Base-by-base conservation (phyloP, 371 early-diverging fungal genomes). In the Mucor mucedo region DNA sequence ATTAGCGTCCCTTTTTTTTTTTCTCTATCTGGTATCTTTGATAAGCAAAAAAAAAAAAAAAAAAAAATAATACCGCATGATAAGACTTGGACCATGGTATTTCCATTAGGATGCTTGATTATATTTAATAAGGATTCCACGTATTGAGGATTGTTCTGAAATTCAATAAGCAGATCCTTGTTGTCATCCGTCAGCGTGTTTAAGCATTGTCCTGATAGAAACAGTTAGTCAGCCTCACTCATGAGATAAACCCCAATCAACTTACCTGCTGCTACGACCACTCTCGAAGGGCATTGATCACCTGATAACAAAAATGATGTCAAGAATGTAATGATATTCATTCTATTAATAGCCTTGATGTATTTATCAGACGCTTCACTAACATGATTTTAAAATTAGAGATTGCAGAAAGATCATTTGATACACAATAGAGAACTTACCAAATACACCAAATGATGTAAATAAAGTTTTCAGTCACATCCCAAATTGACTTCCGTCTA, bases 131-230 rank as follows among this genome's bases (percentile, higher is more conserved):
- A 73, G 39, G 76, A 75, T 33, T 77, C 74, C 13, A 80, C 69
- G 39, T 86, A 87, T 50, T 84, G 83, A 7, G 85, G 79, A 59
- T 88, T 85, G 33, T 79, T 78, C 42, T 84, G 76, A 69, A 91
- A 86, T 32, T 85, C 80, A 33, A 81, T 80, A 40, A 83, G 77
- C 52, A 87, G 75, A 11, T 86, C 84, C 9, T 76, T 72, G 70
- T 94, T 93, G n/a, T 90, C 89, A 39, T 95, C 95, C 0, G 93
- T 90, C 47, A 96, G 69, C 0, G 92, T 92, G 67, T 89, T 89
- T 47, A 96, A 84, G 50, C 90, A 90, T 78, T 94, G 95, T 9
- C 88, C 90, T 86, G 52, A 16, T 28, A 21, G 1, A 3, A 7
- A 14, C 44, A 44, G 4, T 44, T 44, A 21, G 47, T 14, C 1